These are phyloP conservation scores for Phytophthora litchii DNA, from an alignment of 352 stramenopile genomes.

Conservation along the genomic window DNA sequence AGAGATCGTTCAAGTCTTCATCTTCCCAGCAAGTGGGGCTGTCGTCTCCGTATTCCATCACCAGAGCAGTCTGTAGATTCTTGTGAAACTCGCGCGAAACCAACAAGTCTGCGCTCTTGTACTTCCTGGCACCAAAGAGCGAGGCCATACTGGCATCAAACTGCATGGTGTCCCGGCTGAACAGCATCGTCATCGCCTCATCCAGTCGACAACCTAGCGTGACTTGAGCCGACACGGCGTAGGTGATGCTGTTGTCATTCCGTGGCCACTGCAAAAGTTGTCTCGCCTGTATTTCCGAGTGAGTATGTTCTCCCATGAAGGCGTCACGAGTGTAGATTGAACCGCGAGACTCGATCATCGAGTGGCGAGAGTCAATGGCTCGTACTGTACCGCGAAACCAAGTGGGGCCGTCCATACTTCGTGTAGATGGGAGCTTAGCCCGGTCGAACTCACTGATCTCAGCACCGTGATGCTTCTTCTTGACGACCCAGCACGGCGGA, in stretches of 20 bases:
- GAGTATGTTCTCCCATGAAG: conserved; percentile 21
- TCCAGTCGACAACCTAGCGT: conserved; percentile 57
- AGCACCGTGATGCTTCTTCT: conserved; percentile 48
- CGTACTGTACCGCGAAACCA: conserved; percentile 19
- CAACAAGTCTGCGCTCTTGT: conserved; percentile 60
- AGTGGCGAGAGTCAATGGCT: conserved; percentile 20
- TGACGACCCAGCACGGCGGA: conserved; percentile 39
- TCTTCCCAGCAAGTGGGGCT: conserved; percentile 28
- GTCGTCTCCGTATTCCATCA: conserved; percentile 24
- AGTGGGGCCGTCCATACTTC: conserved; percentile 10
- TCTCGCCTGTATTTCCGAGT: conserved; percentile 23
- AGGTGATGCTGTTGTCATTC: conserved; percentile 49
- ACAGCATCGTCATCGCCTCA: conserved; percentile 67
- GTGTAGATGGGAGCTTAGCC: conserved; percentile 22
- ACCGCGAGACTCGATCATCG: conserved; percentile 35
- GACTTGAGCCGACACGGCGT: conserved; percentile 60
- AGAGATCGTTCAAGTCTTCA: conserved; percentile 37
- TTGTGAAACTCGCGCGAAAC: conserved; percentile 44
- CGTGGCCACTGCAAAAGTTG: conserved; percentile 46
- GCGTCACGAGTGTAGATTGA: conserved; percentile 28
- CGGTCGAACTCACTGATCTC: conserved; percentile 64
- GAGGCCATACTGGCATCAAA: conserved; percentile 63
- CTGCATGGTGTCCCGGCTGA: conserved; percentile 59
- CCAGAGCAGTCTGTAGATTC: conserved; percentile 24
- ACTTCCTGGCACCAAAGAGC: conserved; percentile 59